phyloP scores from a whole-genome alignment of 108 stramenopile genomes.

The Mediolabrus comicus region DNA sequence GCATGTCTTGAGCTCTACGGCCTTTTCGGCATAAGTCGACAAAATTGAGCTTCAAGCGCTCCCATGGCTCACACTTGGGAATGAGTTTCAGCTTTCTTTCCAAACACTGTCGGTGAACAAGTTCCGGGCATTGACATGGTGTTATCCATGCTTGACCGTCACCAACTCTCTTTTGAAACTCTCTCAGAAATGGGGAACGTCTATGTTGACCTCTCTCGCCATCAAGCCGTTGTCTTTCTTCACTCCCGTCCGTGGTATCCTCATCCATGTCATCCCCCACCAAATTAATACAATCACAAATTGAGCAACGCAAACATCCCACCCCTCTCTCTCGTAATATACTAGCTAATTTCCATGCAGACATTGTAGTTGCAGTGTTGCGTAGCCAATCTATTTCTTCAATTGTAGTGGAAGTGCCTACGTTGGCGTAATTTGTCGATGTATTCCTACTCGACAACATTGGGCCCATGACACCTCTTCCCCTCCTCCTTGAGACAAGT shows the following conservation, averaged over 20 bases:
- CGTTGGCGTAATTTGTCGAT: not conserved
- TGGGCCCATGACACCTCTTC: slow-evolving; percentile 32
- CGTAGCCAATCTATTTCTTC: slow-evolving; percentile 31
- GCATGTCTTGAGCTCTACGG: not conserved
- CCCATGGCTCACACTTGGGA: slow-evolving; percentile 25
- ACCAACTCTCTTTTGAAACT: slow-evolving; percentile 18
- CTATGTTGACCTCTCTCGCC: not conserved
- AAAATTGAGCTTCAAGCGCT: not conserved
- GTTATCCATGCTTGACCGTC: slow-evolving; percentile 24
- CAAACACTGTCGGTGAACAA: slow-evolving; percentile 24
- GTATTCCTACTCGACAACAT: slow-evolving; percentile 5
- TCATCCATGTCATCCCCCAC: slow-evolving; percentile 25
- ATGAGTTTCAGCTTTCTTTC: slow-evolving; percentile 20
- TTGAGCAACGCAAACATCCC: slow-evolving; percentile 31
- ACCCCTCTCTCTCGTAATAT: slow-evolving; percentile 30
- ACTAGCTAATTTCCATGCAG: slow-evolving; percentile 39
- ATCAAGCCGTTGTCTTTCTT: not conserved
- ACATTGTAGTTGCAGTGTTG: slow-evolving; percentile 33
- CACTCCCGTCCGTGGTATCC: not conserved
- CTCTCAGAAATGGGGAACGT: slow-evolving; percentile 19
- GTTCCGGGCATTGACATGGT: slow-evolving; percentile 29
- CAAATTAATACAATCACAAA: slow-evolving; percentile 39
- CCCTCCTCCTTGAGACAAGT: slow-evolving; percentile 2
- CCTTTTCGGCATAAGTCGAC: not conserved
- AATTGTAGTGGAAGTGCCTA: not conserved